Percentiles rank a stretch among this genome's conserved stretches.
phyloP scores from a whole-genome alignment of 495 filamentous ascomycete genomes.

The Xylaria intraflava region DNA sequence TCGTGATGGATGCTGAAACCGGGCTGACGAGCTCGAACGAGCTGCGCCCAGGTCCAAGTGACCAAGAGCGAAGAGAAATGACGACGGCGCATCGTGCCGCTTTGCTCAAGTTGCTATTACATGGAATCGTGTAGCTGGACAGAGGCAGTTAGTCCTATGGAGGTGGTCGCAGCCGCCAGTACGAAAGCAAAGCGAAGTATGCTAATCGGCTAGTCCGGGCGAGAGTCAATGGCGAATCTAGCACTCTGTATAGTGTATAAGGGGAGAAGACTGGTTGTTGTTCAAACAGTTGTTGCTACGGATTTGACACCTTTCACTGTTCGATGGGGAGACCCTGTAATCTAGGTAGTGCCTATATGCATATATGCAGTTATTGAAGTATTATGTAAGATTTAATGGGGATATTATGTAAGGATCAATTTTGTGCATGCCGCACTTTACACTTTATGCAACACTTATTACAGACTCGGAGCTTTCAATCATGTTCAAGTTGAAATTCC shows the following conservation, averaged over 20 bases:
- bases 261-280: not conserved
- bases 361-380: too few relatives aligned
- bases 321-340: too few relatives aligned
- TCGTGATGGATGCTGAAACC: conserved; percentile 73
- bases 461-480: too few relatives aligned
- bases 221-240: not conserved
- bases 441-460: too few relatives aligned
- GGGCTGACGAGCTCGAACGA: conserved; percentile 37
- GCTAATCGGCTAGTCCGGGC: not conserved
- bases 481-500: too few relatives aligned
- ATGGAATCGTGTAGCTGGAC: conserved; percentile 15
- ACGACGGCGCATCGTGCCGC: conserved; percentile 47
- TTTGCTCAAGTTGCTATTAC: conserved; percentile 25
- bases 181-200: not conserved
- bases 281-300: too few relatives aligned
- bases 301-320: too few relatives aligned
- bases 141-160: not conserved
- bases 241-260: too few relatives aligned
- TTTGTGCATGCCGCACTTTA: too few relatives aligned
- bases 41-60: conserved; percentile 25
- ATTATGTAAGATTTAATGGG: too few relatives aligned
- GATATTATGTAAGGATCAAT: too few relatives aligned
- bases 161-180: not conserved
- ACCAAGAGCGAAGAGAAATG: conserved; percentile 31
- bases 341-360: too few relatives aligned